phyloP scores from a whole-genome alignment of 345 rosid species.

The Zanthoxylum bungeanum region DNA sequence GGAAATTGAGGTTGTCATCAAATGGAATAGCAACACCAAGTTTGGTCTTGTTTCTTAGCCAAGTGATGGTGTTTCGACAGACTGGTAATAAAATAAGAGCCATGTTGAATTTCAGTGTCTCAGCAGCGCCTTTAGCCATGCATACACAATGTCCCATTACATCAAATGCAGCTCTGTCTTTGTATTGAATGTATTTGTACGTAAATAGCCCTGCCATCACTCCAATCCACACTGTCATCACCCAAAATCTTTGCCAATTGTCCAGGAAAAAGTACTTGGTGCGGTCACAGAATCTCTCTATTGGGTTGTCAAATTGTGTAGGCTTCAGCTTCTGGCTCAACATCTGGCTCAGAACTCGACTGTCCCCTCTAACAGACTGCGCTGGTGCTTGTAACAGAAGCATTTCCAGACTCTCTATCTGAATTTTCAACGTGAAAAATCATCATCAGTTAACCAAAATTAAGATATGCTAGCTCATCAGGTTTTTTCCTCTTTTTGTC shows the following conservation, averaged over 20 bases:
- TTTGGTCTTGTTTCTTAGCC: conserved; percentile 73
- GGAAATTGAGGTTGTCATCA: conserved; percentile 84
- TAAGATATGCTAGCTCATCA: neutral
- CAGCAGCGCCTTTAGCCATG: conserved; percentile 81
- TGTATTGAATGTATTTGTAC: conserved; percentile 56
- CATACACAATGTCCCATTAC: conserved; percentile 74
- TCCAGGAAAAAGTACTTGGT: conserved; percentile 55
- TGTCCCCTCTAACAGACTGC: conserved; percentile 45
- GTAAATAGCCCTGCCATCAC: conserved; percentile 57
- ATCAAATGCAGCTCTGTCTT: conserved; percentile 42
- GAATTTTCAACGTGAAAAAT: conserved; percentile 16
- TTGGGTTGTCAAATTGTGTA: conserved; percentile 41
- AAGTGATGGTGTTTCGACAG: conserved; percentile 76
- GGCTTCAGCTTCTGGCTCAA: conserved; percentile 78
- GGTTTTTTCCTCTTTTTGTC: no score
- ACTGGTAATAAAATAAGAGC: conserved; percentile 74
- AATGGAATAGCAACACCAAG: conserved; percentile 72
- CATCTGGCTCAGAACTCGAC: conserved; percentile 61
- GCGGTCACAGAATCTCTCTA: conserved; percentile 36
- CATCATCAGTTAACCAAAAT: neutral
- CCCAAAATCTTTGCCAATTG: conserved; percentile 83
- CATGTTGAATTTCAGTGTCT: conserved; percentile 69
- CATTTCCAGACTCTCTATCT: conserved; percentile 64
- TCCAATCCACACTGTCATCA: conserved; percentile 53
- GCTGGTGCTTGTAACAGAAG: conserved; percentile 15